Base-by-base conservation (phyloP, 768 basidiomycete genomes). In the Leucogyrophana mollusca region DNA sequence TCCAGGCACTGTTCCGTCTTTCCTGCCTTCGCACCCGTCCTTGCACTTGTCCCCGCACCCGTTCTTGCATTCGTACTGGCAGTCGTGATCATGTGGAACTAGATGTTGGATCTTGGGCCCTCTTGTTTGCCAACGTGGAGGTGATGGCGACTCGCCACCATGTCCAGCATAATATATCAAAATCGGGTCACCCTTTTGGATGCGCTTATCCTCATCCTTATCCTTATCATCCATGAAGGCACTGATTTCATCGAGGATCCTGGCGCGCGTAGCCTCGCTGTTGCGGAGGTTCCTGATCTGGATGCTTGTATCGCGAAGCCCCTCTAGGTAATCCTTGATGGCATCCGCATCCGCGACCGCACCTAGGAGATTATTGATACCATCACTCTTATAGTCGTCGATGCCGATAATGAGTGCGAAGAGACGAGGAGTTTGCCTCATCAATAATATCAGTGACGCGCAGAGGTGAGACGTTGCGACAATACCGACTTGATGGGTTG, bases 101-200 rank as follows among this genome's bases (percentile, higher is more conserved):
- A 56, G 13, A 48, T 55, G 24, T 55, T 65, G 34, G 47, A 54
- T 18, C 59, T 62, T 37, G 49, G 51, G 58, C 53, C 63, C 59
- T n/a, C n/a, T n/a, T n/a, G n/a, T n/a, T 4, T 37, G 46, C 71
- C 65, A 65, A 0, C 47, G 53, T 2, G 16, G 2, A 0, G 74
- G 74, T 36, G 62, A 65, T 1, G 55, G 34, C 13, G 58, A 53
- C 24, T 68, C 55, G 5, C 65, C 59, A 16, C 74, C 76, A 42
- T 77, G 76, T 11, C 74, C 76, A 17, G 74, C 67, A 38, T 64
- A 77, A 49, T 68, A 77, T 25, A 76, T 68, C 33, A 74, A n/a
- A n/a, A n/a, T n/a, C n/a, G n/a, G n/a, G n/a, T n/a, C n/a, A n/a
- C n/a, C n/a, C n/a, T n/a, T n/a, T n/a, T n/a, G 41, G 27, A 76